phyloP scores from a whole-genome alignment of 441 rosid species.

The Brassica hybrid region DNA sequence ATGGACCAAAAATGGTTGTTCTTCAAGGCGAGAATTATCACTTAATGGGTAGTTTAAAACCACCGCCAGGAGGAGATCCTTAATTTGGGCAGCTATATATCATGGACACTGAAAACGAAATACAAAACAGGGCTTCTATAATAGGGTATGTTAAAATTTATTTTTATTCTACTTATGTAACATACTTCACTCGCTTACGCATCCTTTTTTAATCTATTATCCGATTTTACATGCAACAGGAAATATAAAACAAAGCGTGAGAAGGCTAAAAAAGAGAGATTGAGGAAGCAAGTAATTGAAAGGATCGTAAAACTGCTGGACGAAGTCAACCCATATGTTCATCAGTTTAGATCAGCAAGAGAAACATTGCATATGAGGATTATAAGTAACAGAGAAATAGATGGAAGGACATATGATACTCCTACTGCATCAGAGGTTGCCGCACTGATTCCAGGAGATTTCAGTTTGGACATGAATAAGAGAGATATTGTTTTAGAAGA shows the following conservation, averaged over 20 bases:
- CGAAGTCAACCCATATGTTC: background rate
- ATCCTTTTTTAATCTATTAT: too few species aligned
- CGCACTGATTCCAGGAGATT: too few species aligned
- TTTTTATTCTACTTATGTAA: too few species aligned
- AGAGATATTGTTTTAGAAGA: too few species aligned
- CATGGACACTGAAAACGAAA: background rate
- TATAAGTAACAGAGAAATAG: too few species aligned
- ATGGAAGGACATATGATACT: too few species aligned
- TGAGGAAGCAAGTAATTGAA: background rate
- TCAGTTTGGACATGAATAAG: too few species aligned
- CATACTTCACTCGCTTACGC: background rate
- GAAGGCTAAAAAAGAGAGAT: background rate
- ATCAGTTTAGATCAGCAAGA: background rate
- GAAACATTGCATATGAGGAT: background rate
- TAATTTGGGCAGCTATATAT: background rate
- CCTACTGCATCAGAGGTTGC: too few species aligned
- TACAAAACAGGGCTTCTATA: background rate
- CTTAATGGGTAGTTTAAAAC: background rate
- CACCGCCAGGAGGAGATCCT: background rate
- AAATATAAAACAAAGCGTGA: background rate
- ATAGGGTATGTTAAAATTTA: background rate
- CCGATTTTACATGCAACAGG: background rate
- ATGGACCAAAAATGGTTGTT: background rate
- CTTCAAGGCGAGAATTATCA: background rate
- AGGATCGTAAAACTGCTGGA: background rate